Evolutionary conservation across 2,329 filamentous ascomycete species (phyloP).

Genomic region (Neofusicoccum parvum): DNA sequence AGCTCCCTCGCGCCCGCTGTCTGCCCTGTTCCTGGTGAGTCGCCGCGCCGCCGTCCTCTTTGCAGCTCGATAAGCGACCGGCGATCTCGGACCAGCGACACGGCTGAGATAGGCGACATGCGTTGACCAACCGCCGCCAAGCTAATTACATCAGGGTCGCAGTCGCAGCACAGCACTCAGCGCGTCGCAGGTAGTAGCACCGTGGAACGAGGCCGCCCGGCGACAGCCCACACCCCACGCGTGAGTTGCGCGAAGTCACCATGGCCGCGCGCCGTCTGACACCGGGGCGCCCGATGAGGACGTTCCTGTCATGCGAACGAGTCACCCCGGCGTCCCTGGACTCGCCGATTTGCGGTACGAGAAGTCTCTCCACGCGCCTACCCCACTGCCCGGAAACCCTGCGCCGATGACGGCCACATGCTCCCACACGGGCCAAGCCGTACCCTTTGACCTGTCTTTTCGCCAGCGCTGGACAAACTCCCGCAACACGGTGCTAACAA

Average conservation of each 20-base stretch:
- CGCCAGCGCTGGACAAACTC: not conserved
- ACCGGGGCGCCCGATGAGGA: not conserved
- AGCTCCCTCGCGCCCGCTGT: not conserved
- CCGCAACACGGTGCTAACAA: not conserved
- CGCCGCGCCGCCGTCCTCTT: not conserved
- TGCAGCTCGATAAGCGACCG: conserved; percentile 6
- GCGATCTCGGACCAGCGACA: conserved; percentile 4
- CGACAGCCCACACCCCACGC: not conserved
- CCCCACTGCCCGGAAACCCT: conserved; percentile 2
- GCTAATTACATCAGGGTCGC: conserved; percentile 11
- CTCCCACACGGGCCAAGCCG: conserved; percentile 3
- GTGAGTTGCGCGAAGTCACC: not conserved
- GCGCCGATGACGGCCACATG: conserved; percentile 15
- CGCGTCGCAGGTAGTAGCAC: conserved; percentile 7
- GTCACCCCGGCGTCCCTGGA: conserved; percentile 8
- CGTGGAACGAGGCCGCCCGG: conserved; percentile 6
- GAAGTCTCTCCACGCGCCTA: not conserved
- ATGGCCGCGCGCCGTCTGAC: conserved; percentile 12
- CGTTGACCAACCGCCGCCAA: not conserved
- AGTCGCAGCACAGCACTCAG: not conserved
- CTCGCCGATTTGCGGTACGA: conserved; percentile 12
- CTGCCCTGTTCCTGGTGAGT: not conserved
- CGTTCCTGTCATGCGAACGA: conserved; percentile 8
- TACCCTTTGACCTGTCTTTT: not conserved
- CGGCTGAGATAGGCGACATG: conserved; percentile 15